Percentiles rank a stretch among this genome's conserved stretches.
Conservation (phyloP, 176 grass and related monocot genomes). For the barley (Hordeum vulgare) region MorexV3_pseudomolecules_assembly NC_058518.1:380432273-380432772, state of each 20-base stretch:
- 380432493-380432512: neutral
- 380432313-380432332: neutral
- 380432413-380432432: neutral
- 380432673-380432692: neutral
- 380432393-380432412: neutral
- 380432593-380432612: neutral
- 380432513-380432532: neutral
- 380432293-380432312: neutral
- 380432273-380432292: neutral
- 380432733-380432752: slow-evolving; percentile 19
- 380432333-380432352: neutral
- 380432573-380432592: neutral
- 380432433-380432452: neutral
- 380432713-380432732: neutral
- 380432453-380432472: neutral
- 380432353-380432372: neutral
- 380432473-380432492: neutral
- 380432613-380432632: neutral
- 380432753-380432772: slow-evolving; percentile 30
- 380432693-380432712: neutral
- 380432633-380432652: neutral
- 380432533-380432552: neutral
- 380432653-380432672: neutral
- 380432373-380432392: neutral
- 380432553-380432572: neutral